Evolutionary conservation across 495 filamentous ascomycete genomes (phyloP).

Genomic region (Entonaema liquescens): DNA sequence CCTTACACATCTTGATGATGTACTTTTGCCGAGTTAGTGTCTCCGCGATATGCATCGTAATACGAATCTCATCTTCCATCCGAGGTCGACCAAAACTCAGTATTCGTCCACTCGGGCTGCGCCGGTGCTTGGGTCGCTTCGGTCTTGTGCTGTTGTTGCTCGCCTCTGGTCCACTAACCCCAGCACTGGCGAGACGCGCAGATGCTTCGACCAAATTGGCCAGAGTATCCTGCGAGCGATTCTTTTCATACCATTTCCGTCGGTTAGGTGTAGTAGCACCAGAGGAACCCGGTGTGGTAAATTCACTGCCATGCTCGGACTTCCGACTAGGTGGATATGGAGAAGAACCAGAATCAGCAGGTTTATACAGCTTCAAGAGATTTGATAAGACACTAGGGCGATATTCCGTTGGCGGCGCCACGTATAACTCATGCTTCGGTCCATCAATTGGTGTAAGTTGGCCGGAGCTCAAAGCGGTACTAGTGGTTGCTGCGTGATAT

Average conservation of each 20-base stretch:
- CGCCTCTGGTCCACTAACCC: slow-evolving; percentile 48
- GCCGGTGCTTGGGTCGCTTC: slow-evolving; percentile 53
- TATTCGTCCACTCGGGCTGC: slow-evolving; percentile 50
- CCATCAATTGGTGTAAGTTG: slow-evolving; percentile 68
- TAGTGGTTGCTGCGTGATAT: slow-evolving; percentile 31
- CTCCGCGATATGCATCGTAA: slow-evolving; percentile 90
- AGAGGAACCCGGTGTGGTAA: slow-evolving; percentile 51
- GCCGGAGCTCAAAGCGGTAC: slow-evolving; percentile 60
- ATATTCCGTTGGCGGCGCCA: slow-evolving; percentile 73
- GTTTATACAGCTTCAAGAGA: slow-evolving; percentile 77
- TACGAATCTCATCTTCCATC: slow-evolving; percentile 74
- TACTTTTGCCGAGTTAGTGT: slow-evolving; percentile 83
- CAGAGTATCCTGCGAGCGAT: slow-evolving; percentile 58
- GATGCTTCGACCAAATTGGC: slow-evolving; percentile 67
- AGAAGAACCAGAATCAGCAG: slow-evolving; percentile 37
- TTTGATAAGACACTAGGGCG: slow-evolving; percentile 79
- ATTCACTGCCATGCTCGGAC: slow-evolving; percentile 42
- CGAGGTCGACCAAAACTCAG: slow-evolving; percentile 51
- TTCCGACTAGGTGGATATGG: slow-evolving; percentile 41
- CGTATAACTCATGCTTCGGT: slow-evolving; percentile 68
- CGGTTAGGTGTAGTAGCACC: slow-evolving; percentile 63
- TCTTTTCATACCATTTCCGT: slow-evolving; percentile 69
- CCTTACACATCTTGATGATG: slow-evolving; percentile 83
- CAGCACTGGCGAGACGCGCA: slow-evolving; percentile 55
- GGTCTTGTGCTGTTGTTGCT: slow-evolving; percentile 34